Conservation (phyloP, 371 early-diverging fungal species). For the Mortierella polycephala region DNA sequence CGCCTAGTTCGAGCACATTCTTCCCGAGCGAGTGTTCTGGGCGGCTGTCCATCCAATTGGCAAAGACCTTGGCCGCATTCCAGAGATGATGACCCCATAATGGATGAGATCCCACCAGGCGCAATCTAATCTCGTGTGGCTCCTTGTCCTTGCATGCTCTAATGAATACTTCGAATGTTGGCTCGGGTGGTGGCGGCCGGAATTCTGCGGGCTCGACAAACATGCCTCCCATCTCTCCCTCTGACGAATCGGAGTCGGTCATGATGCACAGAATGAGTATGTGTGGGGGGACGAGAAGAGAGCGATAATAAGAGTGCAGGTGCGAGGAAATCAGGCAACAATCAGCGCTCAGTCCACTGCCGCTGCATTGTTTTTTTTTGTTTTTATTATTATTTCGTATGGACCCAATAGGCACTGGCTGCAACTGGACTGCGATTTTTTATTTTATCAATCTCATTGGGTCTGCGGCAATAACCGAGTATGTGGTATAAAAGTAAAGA, state of each 20-base stretch:
- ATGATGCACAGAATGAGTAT: slow-evolving; percentile 3
- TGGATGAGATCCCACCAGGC: slow-evolving; percentile 81
- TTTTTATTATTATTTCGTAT: neutral
- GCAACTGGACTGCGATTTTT: neutral
- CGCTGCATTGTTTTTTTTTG: neutral
- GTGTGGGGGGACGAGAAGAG: slow-evolving; percentile 2
- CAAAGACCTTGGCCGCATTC: slow-evolving; percentile 90
- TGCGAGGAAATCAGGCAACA: neutral
- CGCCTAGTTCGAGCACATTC: slow-evolving; percentile 88
- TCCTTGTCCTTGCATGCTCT: slow-evolving; percentile 48
- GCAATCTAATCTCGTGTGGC: slow-evolving; percentile 61
- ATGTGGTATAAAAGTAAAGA: neutral
- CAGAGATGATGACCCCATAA: slow-evolving; percentile 93
- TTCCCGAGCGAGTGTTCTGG: slow-evolving; percentile 69
- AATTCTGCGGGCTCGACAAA: slow-evolving; percentile 57
- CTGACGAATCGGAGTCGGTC: slow-evolving; percentile 46
- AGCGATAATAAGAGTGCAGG: slow-evolving; percentile 4
- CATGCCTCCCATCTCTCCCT: slow-evolving; percentile 52
- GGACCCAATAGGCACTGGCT: too few relatives aligned
- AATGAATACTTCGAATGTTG: slow-evolving; percentile 63
- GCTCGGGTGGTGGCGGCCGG: slow-evolving; percentile 58
- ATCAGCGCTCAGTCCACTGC: neutral
- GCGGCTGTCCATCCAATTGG: slow-evolving; percentile 78
- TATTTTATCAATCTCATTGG: neutral
- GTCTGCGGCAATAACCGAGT: neutral